Evolutionary conservation across 1,284 basidiomycete species (phyloP).

Genomic region (Mycena citricolor): DNA sequence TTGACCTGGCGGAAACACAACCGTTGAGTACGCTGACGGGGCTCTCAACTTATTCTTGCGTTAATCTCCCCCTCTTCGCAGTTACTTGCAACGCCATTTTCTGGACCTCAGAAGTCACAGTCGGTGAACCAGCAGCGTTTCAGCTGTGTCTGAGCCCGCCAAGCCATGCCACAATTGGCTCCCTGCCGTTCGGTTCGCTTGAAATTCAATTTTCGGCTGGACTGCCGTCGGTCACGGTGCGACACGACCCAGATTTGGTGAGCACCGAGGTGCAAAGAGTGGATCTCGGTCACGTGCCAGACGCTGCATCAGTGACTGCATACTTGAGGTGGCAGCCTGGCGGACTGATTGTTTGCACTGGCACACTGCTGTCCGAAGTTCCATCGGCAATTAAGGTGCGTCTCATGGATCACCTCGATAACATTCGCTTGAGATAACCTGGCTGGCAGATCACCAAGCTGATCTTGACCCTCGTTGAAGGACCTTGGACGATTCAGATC

Average conservation of each 20-base stretch:
- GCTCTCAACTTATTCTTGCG: too few relatives aligned
- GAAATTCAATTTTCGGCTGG: conserved; percentile 51
- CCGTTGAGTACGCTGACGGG: conserved; percentile 54
- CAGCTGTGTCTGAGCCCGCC: conserved; percentile 66
- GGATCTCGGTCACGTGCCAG: conserved; percentile 41
- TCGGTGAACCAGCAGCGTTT: conserved; percentile 66
- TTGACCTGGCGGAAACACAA: conserved; percentile 63
- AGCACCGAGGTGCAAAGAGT: conserved; percentile 35
- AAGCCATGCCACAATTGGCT: conserved; percentile 42
- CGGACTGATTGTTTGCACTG: conserved; percentile 52
- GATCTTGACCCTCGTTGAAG: conserved; percentile 51
- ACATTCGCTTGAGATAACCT: conserved; percentile 1
- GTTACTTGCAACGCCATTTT: conserved; percentile 70
- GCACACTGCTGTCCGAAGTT: conserved; percentile 48
- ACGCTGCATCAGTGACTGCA: conserved; percentile 31
- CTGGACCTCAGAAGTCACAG: conserved; percentile 61
- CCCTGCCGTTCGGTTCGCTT: conserved; percentile 60
- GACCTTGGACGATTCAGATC: conserved; percentile 64
- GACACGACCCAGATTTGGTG: conserved; percentile 35
- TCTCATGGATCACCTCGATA: conserved; percentile 7
- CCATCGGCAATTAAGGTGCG: conserved; percentile 52
- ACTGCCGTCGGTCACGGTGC: conserved; percentile 46
- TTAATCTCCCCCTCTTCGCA: conserved; percentile 32
- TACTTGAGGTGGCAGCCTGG: conserved; percentile 58
- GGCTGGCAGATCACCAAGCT: conserved; percentile 50